phyloP scores from a whole-genome alignment of 129 eudicot species.

The Rutidosis leptorrhynchoides region DNA sequence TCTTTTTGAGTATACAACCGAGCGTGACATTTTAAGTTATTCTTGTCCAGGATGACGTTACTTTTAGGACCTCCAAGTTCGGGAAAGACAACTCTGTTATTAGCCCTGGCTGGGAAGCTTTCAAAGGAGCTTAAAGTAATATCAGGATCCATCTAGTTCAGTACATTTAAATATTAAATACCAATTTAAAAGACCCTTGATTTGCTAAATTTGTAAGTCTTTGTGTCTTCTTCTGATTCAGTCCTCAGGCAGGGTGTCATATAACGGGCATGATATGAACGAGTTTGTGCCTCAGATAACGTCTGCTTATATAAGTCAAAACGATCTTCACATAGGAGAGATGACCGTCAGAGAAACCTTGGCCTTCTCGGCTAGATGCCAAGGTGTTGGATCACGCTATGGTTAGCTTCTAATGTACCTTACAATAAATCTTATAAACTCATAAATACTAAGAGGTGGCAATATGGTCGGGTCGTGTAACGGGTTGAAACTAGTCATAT shows the following conservation, averaged over 20 bases:
- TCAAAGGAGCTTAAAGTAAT: slow-evolving; percentile 45
- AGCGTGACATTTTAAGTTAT: background rate
- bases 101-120: slow-evolving; percentile 64
- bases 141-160: slow-evolving; percentile 14
- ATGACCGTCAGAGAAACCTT: slow-evolving; percentile 85
- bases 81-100: slow-evolving; percentile 69
- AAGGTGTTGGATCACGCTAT: slow-evolving; percentile 70
- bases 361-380: slow-evolving; percentile 69
- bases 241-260: slow-evolving; percentile 55
- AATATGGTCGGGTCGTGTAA: background rate
- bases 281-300: slow-evolving; percentile 76
- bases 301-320: slow-evolving; percentile 72
- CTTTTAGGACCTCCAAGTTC: slow-evolving; percentile 89
- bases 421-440: background rate
- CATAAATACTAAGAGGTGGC: background rate
- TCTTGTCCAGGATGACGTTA: slow-evolving; percentile 58
- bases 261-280: slow-evolving; percentile 66
- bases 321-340: slow-evolving; percentile 73
- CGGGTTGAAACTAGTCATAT: background rate
- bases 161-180: too few species aligned
- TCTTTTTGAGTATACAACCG: background rate
- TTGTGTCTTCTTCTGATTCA: slow-evolving; percentile 7
- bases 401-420: slow-evolving; percentile 40
- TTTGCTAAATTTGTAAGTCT: background rate
- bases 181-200: background rate